Conservation (phyloP, 768 basidiomycete species). For the Rhodocollybia butyracea region DNA sequence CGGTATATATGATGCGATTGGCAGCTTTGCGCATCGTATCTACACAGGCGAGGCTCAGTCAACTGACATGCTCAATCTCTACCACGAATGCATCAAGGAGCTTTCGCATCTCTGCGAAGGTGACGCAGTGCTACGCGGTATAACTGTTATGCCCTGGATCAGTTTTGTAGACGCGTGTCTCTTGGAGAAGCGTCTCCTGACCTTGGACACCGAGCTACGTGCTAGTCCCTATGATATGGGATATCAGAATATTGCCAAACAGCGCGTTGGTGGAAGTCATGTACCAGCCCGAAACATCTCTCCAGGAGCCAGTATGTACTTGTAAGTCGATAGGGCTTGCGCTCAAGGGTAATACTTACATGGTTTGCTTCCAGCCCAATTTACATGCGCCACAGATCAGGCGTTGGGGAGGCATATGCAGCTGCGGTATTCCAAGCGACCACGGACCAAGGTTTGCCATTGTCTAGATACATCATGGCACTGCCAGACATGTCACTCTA, state of each 20-base stretch:
- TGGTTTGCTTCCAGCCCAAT: neutral
- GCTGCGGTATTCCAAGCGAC: slow-evolving; percentile 9
- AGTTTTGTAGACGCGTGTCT: too few species aligned
- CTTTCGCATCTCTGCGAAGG: neutral
- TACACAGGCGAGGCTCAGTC: neutral
- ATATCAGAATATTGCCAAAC: too few species aligned
- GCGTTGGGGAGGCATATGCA: slow-evolving; percentile 9
- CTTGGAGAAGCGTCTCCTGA: too few species aligned
- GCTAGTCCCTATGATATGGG: too few species aligned
- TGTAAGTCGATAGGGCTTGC: neutral
- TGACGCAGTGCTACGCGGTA: neutral
- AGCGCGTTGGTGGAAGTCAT: too few species aligned
- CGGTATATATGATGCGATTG: neutral
- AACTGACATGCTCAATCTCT: neutral
- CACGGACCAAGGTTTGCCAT: slow-evolving; percentile 4
- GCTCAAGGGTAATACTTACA: neutral
- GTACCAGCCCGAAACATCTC: neutral
- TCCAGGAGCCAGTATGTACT: neutral
- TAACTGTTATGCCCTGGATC: too few species aligned
- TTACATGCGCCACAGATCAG: too few species aligned
- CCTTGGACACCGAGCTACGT: too few species aligned
- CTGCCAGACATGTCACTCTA: neutral
- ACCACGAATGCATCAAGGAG: neutral
- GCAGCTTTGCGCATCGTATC: neutral
- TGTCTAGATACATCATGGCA: slow-evolving; percentile 12